Evolutionary conservation across 176 grass and related monocot species (phyloP), one percentile per base, ranked within the genome.

Genomic region (Juncus inflexus): DNA sequence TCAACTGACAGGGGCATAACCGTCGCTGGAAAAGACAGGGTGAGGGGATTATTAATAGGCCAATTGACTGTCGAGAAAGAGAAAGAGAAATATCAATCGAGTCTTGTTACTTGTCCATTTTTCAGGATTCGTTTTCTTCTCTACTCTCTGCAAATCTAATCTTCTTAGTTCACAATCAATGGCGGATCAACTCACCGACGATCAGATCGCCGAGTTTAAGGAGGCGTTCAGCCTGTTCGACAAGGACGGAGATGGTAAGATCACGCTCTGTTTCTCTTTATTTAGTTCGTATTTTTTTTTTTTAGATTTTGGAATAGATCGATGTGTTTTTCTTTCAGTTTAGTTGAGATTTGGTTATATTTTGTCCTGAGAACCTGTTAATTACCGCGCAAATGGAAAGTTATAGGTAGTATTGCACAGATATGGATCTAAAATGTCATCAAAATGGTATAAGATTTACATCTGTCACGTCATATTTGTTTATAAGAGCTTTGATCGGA

Each of bases 171-270:
- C 38, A 55, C 35, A 15, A 11, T 58, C 51, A 57, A 70, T 70
- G 67, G 67, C 36, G 67, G 67, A 70, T 70, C 67, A 70, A 10
- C 67, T 70, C 51, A 70, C 67, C 67, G 67, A 70, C 53, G 67
- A 70, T 55, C 67, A 70, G 67, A 70, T 70, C 52, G 67, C 67
- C 3, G 67, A 70, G 67, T 70, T 70, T 37, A 70, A 70, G 67
- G 67, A 70, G 2, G 67, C 67, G 12, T 70, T 70, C 67, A 70
- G 67, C 38, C 19, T 70, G 41, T 70, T 70, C 52, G 65, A 68
- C 65, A 68, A 68, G 65, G 65, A 68, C 65, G 65, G 65, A 53
- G 65, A 68, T 68, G 65, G 67, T 70, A 55, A 70, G 67, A 70
- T 70, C 67, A 58, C 51, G 67, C 12, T 38, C 15, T 40, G 2